phyloP scores from a whole-genome alignment of 2,329 filamentous ascomycete species.

The Ophiostoma sp. region DNA sequence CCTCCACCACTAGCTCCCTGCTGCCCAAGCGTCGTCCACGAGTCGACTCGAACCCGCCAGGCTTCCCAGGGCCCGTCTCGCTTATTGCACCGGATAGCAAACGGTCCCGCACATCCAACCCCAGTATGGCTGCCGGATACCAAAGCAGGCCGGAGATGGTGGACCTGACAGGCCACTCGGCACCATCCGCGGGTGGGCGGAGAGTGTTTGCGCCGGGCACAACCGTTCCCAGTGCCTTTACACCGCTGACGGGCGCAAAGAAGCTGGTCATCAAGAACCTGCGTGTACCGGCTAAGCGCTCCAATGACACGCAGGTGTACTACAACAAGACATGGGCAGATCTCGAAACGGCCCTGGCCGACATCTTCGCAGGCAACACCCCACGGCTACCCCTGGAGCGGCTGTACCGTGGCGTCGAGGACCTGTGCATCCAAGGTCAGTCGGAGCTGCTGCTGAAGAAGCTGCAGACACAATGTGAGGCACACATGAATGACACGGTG shows the following conservation, averaged over 20 bases:
- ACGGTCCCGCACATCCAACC: slow-evolving; percentile 18
- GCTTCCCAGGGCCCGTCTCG: slow-evolving; percentile 10
- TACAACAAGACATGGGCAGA: slow-evolving; percentile 70
- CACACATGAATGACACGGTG: slow-evolving; percentile 60
- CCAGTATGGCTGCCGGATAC: slow-evolving; percentile 32
- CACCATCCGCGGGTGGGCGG: background rate
- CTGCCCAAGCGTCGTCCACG: slow-evolving; percentile 54
- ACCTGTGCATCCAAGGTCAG: slow-evolving; percentile 75
- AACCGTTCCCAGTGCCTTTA: slow-evolving; percentile 47
- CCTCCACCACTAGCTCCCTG: slow-evolving; percentile 33
- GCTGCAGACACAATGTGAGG: slow-evolving; percentile 61
- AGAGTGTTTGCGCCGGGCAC: slow-evolving; percentile 28
- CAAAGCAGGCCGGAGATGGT: slow-evolving; percentile 38
- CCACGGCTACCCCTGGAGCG: slow-evolving; percentile 75
- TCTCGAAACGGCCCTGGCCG: slow-evolving; percentile 64
- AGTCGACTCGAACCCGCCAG: slow-evolving; percentile 31
- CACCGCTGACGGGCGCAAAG: slow-evolving; percentile 70
- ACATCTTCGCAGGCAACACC: slow-evolving; percentile 63
- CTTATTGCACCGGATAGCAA: slow-evolving; percentile 4
- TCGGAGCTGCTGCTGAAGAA: slow-evolving; percentile 62
- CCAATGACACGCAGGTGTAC: slow-evolving; percentile 66
- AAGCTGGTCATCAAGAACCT: slow-evolving; percentile 94
- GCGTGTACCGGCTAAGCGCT: slow-evolving; percentile 45
- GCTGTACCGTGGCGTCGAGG: slow-evolving; percentile 85
- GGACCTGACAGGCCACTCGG: slow-evolving; percentile 40